Evolutionary conservation across 106 monocot species (phyloP).

Genomic region (Gastrodia elata): DNA sequence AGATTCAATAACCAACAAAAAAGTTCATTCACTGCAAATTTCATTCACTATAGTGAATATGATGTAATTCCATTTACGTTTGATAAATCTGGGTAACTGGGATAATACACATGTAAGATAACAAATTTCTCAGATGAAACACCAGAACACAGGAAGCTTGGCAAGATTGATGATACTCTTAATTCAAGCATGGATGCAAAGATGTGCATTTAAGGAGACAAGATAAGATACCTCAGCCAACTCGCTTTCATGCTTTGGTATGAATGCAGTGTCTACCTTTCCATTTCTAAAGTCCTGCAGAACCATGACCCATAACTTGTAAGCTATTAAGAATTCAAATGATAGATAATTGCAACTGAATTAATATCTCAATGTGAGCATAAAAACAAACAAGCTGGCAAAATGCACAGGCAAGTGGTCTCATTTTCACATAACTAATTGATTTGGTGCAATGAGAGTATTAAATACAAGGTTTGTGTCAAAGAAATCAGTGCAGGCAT

Average conservation of each 20-base stretch:
- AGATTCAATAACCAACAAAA: no score
- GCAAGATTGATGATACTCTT: no score
- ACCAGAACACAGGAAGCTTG: neutral
- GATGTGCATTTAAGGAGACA: neutral
- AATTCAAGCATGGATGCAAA: neutral
- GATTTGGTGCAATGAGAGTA: neutral
- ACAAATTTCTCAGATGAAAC: no score
- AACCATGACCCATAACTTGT: slow-evolving; percentile 5
- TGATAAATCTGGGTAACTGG: neutral
- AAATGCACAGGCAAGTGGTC: neutral
- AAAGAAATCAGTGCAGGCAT: neutral
- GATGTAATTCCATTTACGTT: neutral
- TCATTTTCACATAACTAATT: neutral
- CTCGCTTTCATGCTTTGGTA: slow-evolving; percentile 80
- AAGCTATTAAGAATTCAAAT: neutral
- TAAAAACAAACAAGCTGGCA: neutral
- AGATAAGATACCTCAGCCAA: slow-evolving; percentile 36
- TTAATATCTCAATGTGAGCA: neutral
- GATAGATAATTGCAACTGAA: neutral
- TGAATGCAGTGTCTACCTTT: slow-evolving; percentile 82
- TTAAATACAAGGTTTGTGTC: neutral
- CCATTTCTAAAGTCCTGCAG: slow-evolving; percentile 77
- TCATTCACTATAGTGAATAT: no score
- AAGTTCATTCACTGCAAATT: no score
- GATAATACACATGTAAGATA: neutral